A percentile compares a stretch with the other conserved stretches of the same genome.
phyloP scores from a whole-genome alignment of 2,329 filamentous ascomycete species.

The Biscogniauxia marginata region DNA sequence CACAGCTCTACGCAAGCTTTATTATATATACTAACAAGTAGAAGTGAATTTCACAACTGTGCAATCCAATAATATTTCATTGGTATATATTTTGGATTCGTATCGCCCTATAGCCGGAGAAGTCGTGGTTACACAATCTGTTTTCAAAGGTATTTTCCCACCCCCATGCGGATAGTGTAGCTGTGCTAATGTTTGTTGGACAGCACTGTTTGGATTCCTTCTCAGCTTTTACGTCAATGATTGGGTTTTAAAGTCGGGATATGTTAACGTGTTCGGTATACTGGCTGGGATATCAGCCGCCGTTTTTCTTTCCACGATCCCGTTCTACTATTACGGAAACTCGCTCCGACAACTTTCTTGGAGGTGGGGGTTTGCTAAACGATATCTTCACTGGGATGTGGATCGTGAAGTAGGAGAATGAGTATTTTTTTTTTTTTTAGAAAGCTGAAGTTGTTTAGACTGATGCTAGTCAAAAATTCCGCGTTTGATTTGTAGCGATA shows the following conservation, averaged over 20 bases:
- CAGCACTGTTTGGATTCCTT: conserved; percentile 40
- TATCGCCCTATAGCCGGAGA: conserved; percentile 6
- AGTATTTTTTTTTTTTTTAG: neutral
- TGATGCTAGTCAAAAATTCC: neutral
- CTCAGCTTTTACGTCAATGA: conserved; percentile 44
- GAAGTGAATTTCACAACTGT: conserved; percentile 6
- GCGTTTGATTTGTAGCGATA: neutral
- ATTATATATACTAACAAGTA: neutral
- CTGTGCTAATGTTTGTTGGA: conserved; percentile 1
- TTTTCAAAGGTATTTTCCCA: conserved; percentile 34
- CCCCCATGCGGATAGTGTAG: neutral
- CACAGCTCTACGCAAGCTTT: neutral
- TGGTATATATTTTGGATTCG: conserved; percentile 22
- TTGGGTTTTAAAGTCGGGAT: conserved; percentile 38
- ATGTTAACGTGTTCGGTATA: conserved; percentile 36
- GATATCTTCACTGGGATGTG: conserved; percentile 32
- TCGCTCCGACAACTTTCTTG: conserved; percentile 32
- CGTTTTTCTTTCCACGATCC: conserved; percentile 34
- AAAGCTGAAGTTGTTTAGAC: neutral
- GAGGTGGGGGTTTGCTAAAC: conserved; percentile 32
- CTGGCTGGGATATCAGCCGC: conserved; percentile 40
- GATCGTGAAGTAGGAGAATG: conserved; percentile 40
- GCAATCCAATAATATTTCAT: conserved; percentile 15
- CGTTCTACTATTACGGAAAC: conserved; percentile 38
- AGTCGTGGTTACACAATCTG: conserved; percentile 2